Evolutionary conservation across 176 grass and related monocot species (phyloP), one percentile per base, ranked within the genome.

Genomic region (Oryza australiensis): DNA sequence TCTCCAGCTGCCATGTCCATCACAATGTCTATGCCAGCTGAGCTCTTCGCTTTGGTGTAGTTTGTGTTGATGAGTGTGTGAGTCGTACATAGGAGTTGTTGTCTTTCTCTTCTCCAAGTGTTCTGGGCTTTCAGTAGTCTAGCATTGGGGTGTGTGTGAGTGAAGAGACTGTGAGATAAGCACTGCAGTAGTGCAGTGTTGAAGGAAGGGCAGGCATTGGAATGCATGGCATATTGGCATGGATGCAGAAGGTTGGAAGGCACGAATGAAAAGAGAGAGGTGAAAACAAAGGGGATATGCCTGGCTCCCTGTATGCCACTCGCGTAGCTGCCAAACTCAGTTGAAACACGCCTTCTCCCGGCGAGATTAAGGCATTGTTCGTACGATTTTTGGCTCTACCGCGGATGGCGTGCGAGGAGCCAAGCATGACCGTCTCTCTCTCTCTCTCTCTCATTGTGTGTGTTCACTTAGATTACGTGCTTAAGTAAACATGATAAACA

Each of bases 241-340:
- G 16, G 34, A 41, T 24, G 70, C 34, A 23, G 80, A 41, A 66
- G 65, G 24, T 0, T 42, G 42, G 64, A 81, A 62, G 80, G 71
- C 30, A 57, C 13, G 29, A 15, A 74, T 5, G 22, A 59, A 23
- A 59, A n/a, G n/a, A n/a, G 2, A 74, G 82, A 92, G 82, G 90
- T 91, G 78, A 90, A 67, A 83, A 72, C 23, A 59, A 76, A 49
- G 16, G 75, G 88, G 88, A 88, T 97, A 80, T 97, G 94, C 94
- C 94, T 97, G 94, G 91, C 94, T 97, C 94, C 94, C 94, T 97
- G 94, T 93, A 93, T 97, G 91, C 94, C 94, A 97, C 84, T 87
- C 94, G 91, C 89, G 5, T 91, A 91, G 91, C 81, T 85, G 86
- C 84, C 94, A 89, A 87, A 89, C 91, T 66, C 53, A 30, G 38